Conservation (phyloP, 345 rosid genomes). For the Hypericum perforatum region DNA sequence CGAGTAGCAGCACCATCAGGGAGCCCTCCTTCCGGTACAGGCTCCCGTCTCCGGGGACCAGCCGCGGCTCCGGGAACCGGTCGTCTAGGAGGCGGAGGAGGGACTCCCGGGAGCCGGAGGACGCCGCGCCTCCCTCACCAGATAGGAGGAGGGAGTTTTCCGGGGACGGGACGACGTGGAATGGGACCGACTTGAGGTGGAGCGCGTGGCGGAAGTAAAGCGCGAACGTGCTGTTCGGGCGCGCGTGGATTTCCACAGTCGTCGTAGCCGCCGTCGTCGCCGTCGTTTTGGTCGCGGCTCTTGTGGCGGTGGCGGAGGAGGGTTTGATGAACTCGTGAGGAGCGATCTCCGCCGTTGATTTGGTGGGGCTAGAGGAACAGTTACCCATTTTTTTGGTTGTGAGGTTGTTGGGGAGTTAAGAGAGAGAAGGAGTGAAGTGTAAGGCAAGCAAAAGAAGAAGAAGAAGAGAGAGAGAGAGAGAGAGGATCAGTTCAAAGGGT, state of each 20-base stretch:
- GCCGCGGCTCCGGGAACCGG: slow-evolving; percentile 40
- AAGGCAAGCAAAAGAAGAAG: no score
- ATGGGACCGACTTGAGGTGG: slow-evolving; percentile 33
- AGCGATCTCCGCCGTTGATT: slow-evolving; percentile 40
- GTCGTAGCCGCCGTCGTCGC: neutral
- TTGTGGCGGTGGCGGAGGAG: slow-evolving; percentile 6
- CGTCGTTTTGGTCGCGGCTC: no score
- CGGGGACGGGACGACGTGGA: slow-evolving; percentile 31
- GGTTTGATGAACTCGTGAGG: slow-evolving; percentile 32
- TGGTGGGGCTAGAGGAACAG: slow-evolving; percentile 24
- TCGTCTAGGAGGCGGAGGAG: slow-evolving; percentile 43
- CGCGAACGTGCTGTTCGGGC: slow-evolving; percentile 23
- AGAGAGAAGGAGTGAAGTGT: no score
- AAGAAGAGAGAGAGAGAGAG: no score
- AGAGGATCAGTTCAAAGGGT: no score
- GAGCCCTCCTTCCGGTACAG: neutral
- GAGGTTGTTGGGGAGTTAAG: no score
- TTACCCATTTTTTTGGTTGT: slow-evolving; percentile 36
- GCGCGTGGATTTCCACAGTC: slow-evolving; percentile 30
- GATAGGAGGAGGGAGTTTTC: slow-evolving; percentile 20
- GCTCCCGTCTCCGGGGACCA: slow-evolving; percentile 16
- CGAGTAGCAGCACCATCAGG: no score
- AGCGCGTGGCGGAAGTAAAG: slow-evolving; percentile 48
- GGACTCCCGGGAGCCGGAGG: slow-evolving; percentile 36
- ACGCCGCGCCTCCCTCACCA: slow-evolving; percentile 37